Evolutionary conservation across 83 land plant genomes (phyloP).

Genomic region (Diphasiastrum complanatum): DNA sequence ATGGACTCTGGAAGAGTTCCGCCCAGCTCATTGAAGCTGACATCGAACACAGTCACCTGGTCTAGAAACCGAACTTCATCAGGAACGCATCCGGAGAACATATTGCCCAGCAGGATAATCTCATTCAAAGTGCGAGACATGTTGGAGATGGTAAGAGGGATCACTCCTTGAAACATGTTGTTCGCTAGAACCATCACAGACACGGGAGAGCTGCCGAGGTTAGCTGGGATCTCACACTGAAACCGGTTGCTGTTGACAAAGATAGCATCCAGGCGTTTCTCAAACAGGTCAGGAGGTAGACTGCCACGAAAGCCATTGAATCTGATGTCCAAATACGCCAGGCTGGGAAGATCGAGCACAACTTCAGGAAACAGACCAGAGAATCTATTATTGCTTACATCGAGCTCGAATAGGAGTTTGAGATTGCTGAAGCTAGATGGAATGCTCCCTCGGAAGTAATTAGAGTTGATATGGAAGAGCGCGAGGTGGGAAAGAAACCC

Average conservation of each 20-base stretch:
- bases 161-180: conserved; percentile 45
- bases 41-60: conserved; percentile 42
- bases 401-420: conserved; percentile 52
- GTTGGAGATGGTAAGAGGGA: conserved; percentile 46
- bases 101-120: conserved; percentile 53
- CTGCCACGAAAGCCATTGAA: conserved; percentile 61
- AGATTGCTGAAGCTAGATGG: conserved; percentile 37
- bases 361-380: conserved; percentile 56
- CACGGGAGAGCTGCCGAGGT: conserved; percentile 53
- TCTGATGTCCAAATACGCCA: conserved; percentile 52
- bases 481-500: conserved; percentile 52
- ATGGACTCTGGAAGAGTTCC: conserved; percentile 50
- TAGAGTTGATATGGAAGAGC: conserved; percentile 68
- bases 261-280: conserved; percentile 55
- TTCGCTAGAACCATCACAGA: conserved; percentile 67
- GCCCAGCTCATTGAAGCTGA: conserved; percentile 48
- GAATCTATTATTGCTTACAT: conserved; percentile 66
- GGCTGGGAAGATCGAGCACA: conserved; percentile 37
- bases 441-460: conserved; percentile 53
- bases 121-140: conserved; percentile 39
- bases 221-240: conserved; percentile 40
- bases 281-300: conserved; percentile 53
- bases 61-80: conserved; percentile 35
- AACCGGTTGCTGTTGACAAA: conserved; percentile 62
- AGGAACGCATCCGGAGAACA: conserved; percentile 45